Evolutionary conservation across 768 basidiomycete species (phyloP), one percentile per base, ranked within the genome.

Genomic region (Kwoniella heveanensis): DNA sequence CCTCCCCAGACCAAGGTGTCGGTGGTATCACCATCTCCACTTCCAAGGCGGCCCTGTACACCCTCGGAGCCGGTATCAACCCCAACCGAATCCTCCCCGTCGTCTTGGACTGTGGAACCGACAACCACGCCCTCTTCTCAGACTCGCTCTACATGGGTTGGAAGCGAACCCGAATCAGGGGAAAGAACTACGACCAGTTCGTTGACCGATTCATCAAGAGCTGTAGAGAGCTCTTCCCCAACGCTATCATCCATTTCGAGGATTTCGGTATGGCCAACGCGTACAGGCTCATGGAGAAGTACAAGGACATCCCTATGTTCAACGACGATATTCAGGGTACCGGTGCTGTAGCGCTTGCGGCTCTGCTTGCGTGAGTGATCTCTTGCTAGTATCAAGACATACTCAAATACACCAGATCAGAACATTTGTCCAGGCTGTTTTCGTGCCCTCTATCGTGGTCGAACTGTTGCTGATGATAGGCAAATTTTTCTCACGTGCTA

Each of bases 181-280:
- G 91, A 24, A 83, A 87, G 60, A 84, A 85, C 21, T 94, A 94
- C 67, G 90, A 93, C 75, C 76, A 83, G 61, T 92, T 92, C 72
- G 82, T 92, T 10, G 89, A 91, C 82, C 86, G 85, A 86, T 90
- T 81, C 61, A 80, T 81, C 69, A 71, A 57, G 17, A 69, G 73
- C 60, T 81, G 80, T 67, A 63, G 75, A 52, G 77, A 79, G 46
- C 66, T 81, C 26, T 81, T 79, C 73, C 79, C 79, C 24, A 78
- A 79, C 55, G 78, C 78, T 19, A 68, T 79, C 44, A 79, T 79
- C 53, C 78, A 79, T 58, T 79, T 80, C 52, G 79, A 80, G 61
- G 80, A 81, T 67, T 81, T 81, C 65, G 79, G 79, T 58, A 76
- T 81, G 63, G 65, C 76, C 36, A 81, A 81, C 62, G 80, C 80